phyloP scores from a whole-genome alignment of 2,329 filamentous ascomycete species.

The Clonostachys sp. region DNA sequence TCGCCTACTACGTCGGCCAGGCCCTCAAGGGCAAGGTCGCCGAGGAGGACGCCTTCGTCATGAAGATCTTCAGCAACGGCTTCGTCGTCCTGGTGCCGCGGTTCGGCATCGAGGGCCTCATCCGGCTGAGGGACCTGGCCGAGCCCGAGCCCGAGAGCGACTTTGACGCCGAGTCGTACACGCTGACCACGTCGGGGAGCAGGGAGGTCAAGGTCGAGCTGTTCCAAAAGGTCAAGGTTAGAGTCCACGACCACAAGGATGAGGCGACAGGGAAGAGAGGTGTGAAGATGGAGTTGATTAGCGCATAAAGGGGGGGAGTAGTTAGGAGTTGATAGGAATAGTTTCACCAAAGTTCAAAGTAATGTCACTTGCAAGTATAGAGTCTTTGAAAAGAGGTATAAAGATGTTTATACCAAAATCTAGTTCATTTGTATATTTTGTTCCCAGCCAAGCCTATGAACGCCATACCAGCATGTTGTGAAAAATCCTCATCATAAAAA shows the following conservation, averaged over 20 bases:
- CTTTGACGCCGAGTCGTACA: constrained; percentile 85
- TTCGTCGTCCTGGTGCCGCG: constrained; percentile 94
- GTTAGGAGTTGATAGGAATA: too few species aligned
- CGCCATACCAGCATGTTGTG: too few species aligned
- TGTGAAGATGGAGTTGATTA: constrained; percentile 68
- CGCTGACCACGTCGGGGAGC: constrained; percentile 57
- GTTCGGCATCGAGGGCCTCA: constrained; percentile 92
- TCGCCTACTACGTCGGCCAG: constrained; percentile 98
- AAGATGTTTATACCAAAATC: too few species aligned
- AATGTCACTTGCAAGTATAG: too few species aligned
- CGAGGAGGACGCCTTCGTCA: constrained; percentile 90
- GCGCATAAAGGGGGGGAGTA: constrained; percentile 9
- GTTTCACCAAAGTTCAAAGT: too few species aligned
- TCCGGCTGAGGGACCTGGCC: constrained; percentile 78
- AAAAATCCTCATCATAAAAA: too few species aligned
- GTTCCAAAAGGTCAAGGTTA: constrained; percentile 87
- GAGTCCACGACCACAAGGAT: constrained; percentile 89
- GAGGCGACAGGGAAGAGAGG: constrained; percentile 94
- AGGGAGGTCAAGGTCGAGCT: constrained; percentile 64
- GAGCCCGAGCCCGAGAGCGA: constrained; percentile 72
- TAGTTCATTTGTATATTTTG: too few species aligned
- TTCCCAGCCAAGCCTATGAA: too few species aligned
- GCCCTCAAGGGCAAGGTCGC: constrained; percentile 74
- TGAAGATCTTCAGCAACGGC: constrained; percentile 96
- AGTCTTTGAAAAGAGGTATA: too few species aligned